Percentiles rank a stretch among this genome's conserved stretches.
Conservation (phyloP, 192 early-diverging fungal species). For the Chytriomyces sp. region DNA sequence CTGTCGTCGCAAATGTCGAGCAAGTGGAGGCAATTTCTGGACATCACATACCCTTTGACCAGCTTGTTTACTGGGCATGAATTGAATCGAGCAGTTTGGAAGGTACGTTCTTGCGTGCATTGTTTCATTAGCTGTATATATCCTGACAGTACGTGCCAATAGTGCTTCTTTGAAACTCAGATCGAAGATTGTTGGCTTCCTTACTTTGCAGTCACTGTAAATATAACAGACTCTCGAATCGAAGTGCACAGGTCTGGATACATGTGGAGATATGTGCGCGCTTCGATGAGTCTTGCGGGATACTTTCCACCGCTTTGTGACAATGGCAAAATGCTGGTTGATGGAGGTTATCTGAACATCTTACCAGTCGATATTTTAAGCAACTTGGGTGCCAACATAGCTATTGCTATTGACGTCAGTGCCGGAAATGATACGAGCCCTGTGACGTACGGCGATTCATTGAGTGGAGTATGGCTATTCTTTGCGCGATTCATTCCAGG, state of each 20-base stretch:
- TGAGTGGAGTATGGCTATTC: slow-evolving; percentile 92
- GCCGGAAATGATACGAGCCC: slow-evolving; percentile 91
- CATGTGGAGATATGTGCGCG: slow-evolving; percentile 96
- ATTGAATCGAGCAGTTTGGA: slow-evolving; percentile 97
- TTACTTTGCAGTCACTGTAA: slow-evolving; percentile 93
- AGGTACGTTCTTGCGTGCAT: slow-evolving; percentile 55
- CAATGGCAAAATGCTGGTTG: slow-evolving; percentile 95
- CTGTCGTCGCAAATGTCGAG: slow-evolving; percentile 80
- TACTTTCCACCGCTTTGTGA: slow-evolving; percentile 96
- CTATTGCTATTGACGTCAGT: slow-evolving; percentile 96
- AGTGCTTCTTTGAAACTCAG: slow-evolving; percentile 80
- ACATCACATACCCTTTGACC: slow-evolving; percentile 94
- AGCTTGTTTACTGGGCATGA: slow-evolving; percentile 91
- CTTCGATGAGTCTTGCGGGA: slow-evolving; percentile 96
- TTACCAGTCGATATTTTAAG: slow-evolving; percentile 83
- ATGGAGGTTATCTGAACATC: slow-evolving; percentile 98
- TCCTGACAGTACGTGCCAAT: neutral
- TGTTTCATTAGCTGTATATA: slow-evolving; percentile 10
- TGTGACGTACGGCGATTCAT: slow-evolving; percentile 85
- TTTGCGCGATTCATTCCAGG: slow-evolving; percentile 77
- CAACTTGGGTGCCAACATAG: slow-evolving; percentile 80
- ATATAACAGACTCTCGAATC: slow-evolving; percentile 94
- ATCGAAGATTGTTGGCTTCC: slow-evolving; percentile 99
- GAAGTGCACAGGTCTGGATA: slow-evolving; percentile 91
- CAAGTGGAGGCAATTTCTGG: slow-evolving; percentile 87